Evolutionary conservation across 257 asterid species (phyloP).

Genomic region (Solanum boliviense): DNA sequence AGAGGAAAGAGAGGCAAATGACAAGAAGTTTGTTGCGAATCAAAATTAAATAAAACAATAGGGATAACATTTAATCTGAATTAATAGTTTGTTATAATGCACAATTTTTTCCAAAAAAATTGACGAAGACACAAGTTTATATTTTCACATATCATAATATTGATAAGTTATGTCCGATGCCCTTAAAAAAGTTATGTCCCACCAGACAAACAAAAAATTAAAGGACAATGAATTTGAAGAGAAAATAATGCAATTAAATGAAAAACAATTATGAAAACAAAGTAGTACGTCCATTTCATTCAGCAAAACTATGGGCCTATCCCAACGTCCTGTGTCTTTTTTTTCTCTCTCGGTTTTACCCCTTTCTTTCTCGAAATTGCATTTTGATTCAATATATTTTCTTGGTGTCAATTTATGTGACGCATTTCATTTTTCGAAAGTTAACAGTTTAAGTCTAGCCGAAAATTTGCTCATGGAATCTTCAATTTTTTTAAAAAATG

Average conservation of each 20-base stretch:
- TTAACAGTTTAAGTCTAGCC: accelerated
- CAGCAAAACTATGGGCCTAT: not conserved
- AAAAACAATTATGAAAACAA: not conserved
- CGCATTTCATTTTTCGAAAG: too few relatives aligned
- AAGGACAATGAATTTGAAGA: not conserved
- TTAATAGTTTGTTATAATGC: too few relatives aligned
- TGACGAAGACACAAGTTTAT: too few relatives aligned
- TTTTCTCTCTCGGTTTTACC: not conserved
- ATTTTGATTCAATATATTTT: not conserved
- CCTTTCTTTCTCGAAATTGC: not conserved
- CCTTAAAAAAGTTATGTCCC: not conserved
- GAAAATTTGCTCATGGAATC: too few relatives aligned
- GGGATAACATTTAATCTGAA: too few relatives aligned
- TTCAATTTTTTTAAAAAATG: too few relatives aligned
- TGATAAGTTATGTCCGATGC: not conserved
- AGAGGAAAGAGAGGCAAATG: too few relatives aligned
- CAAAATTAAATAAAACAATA: too few relatives aligned
- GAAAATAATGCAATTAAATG: not conserved
- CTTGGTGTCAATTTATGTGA: too few relatives aligned
- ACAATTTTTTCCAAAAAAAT: too few relatives aligned
- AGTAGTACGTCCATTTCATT: not conserved
- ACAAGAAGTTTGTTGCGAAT: too few relatives aligned
- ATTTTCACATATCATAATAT: not conserved
- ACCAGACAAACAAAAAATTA: not conserved
- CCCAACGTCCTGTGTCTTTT: not conserved